Percentiles rank a stretch among this genome's conserved stretches.
Conservation (phyloP, 345 rosid species). For the Mangifera indica region DNA sequence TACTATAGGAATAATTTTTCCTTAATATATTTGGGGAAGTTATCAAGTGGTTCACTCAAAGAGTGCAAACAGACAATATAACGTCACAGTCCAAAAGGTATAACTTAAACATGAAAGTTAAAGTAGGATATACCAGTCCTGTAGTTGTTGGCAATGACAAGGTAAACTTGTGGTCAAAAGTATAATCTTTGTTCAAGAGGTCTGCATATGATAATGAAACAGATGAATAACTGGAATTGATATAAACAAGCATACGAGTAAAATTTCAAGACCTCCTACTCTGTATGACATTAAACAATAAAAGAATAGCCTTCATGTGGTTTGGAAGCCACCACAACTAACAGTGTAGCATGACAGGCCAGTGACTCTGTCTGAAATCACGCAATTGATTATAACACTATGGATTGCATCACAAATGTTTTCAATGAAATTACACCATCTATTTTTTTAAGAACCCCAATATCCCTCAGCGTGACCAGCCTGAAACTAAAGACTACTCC, state of each 20-base stretch:
- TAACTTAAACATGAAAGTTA: not conserved
- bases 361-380: no score
- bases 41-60: not conserved
- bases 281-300: not conserved
- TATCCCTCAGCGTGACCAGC: no score
- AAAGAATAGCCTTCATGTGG: not conserved
- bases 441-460: not conserved
- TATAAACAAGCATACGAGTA: not conserved
- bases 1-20: not conserved
- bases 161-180: slow-evolving; percentile 73
- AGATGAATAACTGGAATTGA: slow-evolving; percentile 10
- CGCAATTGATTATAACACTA: no score
- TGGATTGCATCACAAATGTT: no score
- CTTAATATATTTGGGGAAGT: not conserved
- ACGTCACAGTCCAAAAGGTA: not conserved
- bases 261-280: not conserved
- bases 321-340: not conserved
- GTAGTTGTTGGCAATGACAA: slow-evolving; percentile 51
- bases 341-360: no score
- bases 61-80: not conserved
- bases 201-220: slow-evolving; percentile 44
- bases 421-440: no score
- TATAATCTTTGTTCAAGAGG: slow-evolving; percentile 68
- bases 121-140: slow-evolving; percentile 54
- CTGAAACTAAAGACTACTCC: no score